Evolutionary conservation across 257 asterid species (phyloP), one percentile per base, ranked within the genome.

Genomic region (Przewalskia tangutica): DNA sequence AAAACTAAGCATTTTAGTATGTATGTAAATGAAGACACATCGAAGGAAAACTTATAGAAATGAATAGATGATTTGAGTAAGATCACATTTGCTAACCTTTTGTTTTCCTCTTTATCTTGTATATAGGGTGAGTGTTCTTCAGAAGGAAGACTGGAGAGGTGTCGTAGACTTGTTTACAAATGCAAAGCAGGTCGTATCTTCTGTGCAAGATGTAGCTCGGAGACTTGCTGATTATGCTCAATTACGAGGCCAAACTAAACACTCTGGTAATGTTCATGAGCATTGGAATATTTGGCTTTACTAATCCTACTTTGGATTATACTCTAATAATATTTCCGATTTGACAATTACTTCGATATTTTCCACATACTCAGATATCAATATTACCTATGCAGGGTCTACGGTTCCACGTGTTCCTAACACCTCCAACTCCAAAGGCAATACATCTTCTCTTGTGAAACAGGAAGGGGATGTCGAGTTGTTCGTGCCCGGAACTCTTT

Each of bases 91-190:
- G 12, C 62, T 75, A 50, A 75, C 42, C 46, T 48, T 75, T 75
- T 32, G 18, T 16, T 58, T 58, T 34, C 60, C 58, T 58, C 65
- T 81, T 70, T 50, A 12, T 80, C 48, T 64, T 85, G 84, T 60
- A 58, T 60, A 58, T 91, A 96, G 99, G 99, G 89, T 80, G 53
- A 88, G 85, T 82, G 87, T 89, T 50, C 84, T 94, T 27, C 92
- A 88, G 81, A 92, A 86, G 89, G 99, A 92, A 88, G 99, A 94
- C 80, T 92, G 97, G 99, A 94, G 86, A 89, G 91, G 97, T 77
- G 86, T 93, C n/a, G 84, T 89, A 58, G 94, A 92, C 66, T 89
- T 94, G 76, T 95, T 94, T 62, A 84, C 94, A 62, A 96, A 93
- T 85, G 99, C 98, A 48, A 96, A 91, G 90, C 99, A 92, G 84